Evolutionary conservation across 2,329 filamentous ascomycete genomes (phyloP).

Genomic region (Colletotrichum shisoi): DNA sequence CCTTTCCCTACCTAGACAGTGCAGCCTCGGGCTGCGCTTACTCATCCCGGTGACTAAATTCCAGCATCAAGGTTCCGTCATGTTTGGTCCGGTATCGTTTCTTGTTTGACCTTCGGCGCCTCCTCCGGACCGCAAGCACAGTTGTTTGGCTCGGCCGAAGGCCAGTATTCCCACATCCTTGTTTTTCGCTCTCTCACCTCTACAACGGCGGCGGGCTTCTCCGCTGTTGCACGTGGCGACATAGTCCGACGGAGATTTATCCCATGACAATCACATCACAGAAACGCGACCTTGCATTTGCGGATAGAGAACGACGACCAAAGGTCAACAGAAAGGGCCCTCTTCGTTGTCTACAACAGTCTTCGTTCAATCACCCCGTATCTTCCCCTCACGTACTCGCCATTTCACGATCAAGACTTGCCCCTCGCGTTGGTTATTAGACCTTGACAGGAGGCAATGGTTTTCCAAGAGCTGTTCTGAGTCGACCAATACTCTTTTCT

Average conservation of each 20-base stretch:
- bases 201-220: not conserved
- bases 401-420: not conserved
- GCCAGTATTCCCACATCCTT: not conserved
- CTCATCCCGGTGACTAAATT: conserved; percentile 1
- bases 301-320: not conserved
- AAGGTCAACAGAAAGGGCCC: not conserved
- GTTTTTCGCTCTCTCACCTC: not conserved
- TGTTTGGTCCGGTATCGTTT: not conserved
- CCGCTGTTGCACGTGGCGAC: not conserved
- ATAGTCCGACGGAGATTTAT: not conserved
- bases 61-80: not conserved
- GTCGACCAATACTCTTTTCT: not conserved
- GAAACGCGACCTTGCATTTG: not conserved
- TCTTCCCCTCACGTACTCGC: not conserved
- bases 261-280: not conserved
- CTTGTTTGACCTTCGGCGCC: no score
- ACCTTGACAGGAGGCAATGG: not conserved
- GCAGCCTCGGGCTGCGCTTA: not conserved
- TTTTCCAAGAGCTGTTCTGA: not conserved
- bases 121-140: not conserved
- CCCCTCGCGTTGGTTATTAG: conserved; percentile 4
- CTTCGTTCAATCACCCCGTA: not conserved
- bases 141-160: not conserved
- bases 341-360: not conserved
- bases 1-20: not conserved